These are phyloP conservation scores for Sanghuangporus baumii DNA, from an alignment of 1,284 basidiomycete genomes.

Conservation along the genomic window DNA sequence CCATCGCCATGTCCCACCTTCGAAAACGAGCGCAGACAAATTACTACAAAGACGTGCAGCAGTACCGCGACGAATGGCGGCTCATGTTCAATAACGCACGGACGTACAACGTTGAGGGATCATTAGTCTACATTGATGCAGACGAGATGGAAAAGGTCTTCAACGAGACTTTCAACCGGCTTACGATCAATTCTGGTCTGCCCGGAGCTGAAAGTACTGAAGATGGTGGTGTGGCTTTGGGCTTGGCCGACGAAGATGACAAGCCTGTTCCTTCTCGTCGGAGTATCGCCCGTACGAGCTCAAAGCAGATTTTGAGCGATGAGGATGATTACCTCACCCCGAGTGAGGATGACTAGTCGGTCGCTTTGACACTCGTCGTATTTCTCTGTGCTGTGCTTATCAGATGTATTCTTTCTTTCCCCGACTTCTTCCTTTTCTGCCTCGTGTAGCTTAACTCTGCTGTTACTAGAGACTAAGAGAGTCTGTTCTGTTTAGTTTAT, in stretches of 20 bases:
- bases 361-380: background rate
- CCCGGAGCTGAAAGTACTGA: conserved; percentile 58
- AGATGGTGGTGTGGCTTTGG: conserved; percentile 50
- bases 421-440: background rate
- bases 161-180: conserved; percentile 53
- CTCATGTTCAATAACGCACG: conserved; percentile 93
- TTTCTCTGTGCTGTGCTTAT: background rate
- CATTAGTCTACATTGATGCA: conserved; percentile 92
- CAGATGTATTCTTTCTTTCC: background rate
- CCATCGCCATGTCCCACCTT: conserved; percentile 86
- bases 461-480: background rate
- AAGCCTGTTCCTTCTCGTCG: conserved; percentile 43
- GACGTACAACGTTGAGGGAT: conserved; percentile 84
- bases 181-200: conserved; percentile 59
- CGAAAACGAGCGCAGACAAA: conserved; percentile 74
- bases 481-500: background rate
- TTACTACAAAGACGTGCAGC: conserved; percentile 71
- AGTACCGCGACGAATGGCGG: conserved; percentile 77
- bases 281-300: conserved; percentile 42
- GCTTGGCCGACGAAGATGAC: conserved; percentile 60
- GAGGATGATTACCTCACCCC: conserved; percentile 62
- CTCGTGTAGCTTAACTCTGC: conserved; percentile 6
- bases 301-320: conserved; percentile 68
- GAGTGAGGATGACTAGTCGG: conserved; percentile 49
- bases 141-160: conserved; percentile 88